phyloP scores from a whole-genome alignment of 768 basidiomycete species.

The Naganishia antarctica region DNA sequence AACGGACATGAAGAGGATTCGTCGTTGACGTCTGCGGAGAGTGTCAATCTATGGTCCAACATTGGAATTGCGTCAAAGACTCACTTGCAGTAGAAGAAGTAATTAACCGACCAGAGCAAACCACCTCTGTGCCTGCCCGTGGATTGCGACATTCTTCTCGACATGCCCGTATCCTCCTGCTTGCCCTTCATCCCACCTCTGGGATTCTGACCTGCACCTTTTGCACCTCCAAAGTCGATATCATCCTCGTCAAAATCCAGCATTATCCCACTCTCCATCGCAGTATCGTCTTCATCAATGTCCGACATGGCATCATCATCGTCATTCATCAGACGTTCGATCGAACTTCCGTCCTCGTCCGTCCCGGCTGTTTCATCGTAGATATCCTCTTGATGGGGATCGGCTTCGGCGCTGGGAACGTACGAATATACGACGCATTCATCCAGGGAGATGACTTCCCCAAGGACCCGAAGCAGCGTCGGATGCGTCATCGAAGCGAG shows the following conservation, averaged over 20 bases:
- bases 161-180: not conserved
- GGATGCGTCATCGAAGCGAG: slow-evolving; percentile 62
- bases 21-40: slow-evolving; percentile 56
- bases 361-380: slow-evolving; percentile 46
- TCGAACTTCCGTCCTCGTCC: slow-evolving; percentile 38
- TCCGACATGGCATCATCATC: slow-evolving; percentile 68
- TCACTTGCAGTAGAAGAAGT: slow-evolving; percentile 94
- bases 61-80: slow-evolving; percentile 38
- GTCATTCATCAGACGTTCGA: slow-evolving; percentile 26
- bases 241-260: slow-evolving; percentile 30
- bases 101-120: slow-evolving; percentile 89
- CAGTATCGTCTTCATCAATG: slow-evolving; percentile 35
- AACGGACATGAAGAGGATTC: slow-evolving; percentile 82
- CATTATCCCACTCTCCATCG: slow-evolving; percentile 19
- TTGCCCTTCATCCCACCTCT: not conserved
- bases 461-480: slow-evolving; percentile 74
- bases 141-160: slow-evolving; percentile 14
- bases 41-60: not conserved
- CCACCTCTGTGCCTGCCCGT: slow-evolving; percentile 49
- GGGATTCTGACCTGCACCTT: slow-evolving; percentile 30
- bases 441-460: slow-evolving; percentile 79
- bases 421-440: slow-evolving; percentile 97
- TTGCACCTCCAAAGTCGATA: slow-evolving; percentile 28
- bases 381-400: slow-evolving; percentile 70
- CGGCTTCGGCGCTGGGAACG: slow-evolving; percentile 83